These are phyloP conservation scores for Fusarium musae DNA, from an alignment of 2,329 filamentous ascomycete species.

Conservation along the genomic window DNA sequence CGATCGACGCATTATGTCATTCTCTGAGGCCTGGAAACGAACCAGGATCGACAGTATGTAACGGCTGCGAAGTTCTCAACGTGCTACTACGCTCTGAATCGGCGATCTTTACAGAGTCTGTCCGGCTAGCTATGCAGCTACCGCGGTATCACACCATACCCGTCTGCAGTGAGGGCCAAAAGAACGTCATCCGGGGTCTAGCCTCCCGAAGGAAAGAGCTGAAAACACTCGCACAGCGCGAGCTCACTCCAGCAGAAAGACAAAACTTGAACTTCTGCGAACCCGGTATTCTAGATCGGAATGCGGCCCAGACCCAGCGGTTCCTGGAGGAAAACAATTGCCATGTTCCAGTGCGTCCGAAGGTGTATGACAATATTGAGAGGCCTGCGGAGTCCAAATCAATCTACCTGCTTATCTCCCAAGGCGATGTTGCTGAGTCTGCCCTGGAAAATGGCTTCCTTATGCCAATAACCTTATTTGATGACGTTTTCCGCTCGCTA, in stretches of 20 bases:
- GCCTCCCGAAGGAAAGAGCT: fast-evolving
- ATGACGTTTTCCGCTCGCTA: fast-evolving
- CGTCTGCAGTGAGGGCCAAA: fast-evolving
- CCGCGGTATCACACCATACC: fast-evolving
- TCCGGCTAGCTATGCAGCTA: fast-evolving
- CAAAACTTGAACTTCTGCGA: fast-evolving
- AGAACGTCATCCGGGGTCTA: neutral
- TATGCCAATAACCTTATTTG: neutral
- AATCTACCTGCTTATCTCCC: fast-evolving
- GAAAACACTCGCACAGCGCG: neutral
- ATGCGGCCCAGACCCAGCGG: fast-evolving
- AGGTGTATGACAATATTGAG: fast-evolving
- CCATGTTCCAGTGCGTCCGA: fast-evolving
- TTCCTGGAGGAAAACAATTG: fast-evolving
- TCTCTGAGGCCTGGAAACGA: fast-evolving
- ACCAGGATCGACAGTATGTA: fast-evolving
- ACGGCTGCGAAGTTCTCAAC: neutral
- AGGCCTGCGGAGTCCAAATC: fast-evolving
- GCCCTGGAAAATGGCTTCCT: neutral
- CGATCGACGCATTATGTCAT: fast-evolving
- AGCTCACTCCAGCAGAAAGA: neutral
- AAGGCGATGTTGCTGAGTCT: fast-evolving
- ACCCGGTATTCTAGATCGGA: fast-evolving
- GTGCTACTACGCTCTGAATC: neutral
- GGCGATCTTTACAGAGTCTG: fast-evolving